phyloP scores from a whole-genome alignment of 1,284 basidiomycete species.

The Wallemia mellicola region DNA sequence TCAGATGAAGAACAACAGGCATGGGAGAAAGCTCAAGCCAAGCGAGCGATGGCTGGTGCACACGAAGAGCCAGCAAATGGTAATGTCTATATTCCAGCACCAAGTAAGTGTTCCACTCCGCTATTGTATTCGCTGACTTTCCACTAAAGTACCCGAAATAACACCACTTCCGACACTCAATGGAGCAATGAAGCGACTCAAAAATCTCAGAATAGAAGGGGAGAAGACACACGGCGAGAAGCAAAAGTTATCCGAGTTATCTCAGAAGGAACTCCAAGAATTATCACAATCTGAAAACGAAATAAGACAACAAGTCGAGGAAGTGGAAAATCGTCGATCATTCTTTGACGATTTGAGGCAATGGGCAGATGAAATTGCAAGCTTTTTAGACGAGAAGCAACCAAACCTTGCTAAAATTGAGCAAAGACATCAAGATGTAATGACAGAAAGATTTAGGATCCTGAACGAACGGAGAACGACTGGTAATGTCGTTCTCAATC shows the following conservation, averaged over 20 bases:
- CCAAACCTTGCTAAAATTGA: constrained; percentile 53
- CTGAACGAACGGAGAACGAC: constrained; percentile 29
- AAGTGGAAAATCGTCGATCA: constrained; percentile 47
- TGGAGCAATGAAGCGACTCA: constrained; percentile 35
- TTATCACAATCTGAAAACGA: constrained; percentile 46
- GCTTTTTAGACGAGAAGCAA: constrained; percentile 77
- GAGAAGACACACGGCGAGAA: constrained; percentile 13
- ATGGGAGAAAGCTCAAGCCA: constrained; percentile 68
- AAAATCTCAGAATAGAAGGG: constrained; percentile 28
- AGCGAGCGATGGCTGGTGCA: constrained; percentile 26
- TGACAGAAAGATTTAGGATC: constrained; percentile 44
- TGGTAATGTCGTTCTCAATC: constrained; percentile 26
- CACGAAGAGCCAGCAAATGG: constrained; percentile 14
- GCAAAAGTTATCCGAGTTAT: constrained; percentile 9
- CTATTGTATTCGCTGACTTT: constrained; percentile 28
- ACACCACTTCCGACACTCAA: constrained; percentile 29
- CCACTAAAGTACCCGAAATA: constrained; percentile 21
- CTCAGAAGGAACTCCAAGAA: constrained; percentile 30
- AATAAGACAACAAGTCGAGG: constrained; percentile 43
- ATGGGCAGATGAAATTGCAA: constrained; percentile 61
- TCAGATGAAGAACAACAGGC: constrained; percentile 45
- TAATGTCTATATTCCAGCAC: constrained; percentile 35
- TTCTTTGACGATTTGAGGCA: constrained; percentile 63
- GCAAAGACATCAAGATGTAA: constrained; percentile 37
- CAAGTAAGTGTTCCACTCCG: constrained; percentile 27